These are phyloP conservation scores for Diplodia corticola DNA, from an alignment of 2,329 filamentous ascomycete genomes.

Conservation along the genomic window DNA sequence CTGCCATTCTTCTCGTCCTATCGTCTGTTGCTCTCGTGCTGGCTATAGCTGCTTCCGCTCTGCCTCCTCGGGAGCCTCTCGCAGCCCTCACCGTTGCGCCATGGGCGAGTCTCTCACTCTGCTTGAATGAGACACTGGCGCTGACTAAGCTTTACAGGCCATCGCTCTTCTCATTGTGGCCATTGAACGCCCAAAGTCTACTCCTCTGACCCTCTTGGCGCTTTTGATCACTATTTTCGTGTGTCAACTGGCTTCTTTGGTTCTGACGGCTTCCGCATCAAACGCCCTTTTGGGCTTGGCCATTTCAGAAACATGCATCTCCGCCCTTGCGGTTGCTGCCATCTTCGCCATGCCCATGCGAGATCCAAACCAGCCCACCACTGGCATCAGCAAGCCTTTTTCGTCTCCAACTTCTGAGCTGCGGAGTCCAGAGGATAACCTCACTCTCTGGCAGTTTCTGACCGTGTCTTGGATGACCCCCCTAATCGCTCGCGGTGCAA, in stretches of 20 bases:
- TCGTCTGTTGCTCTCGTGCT: background rate
- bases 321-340: conserved; percentile 47
- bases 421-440: conserved; percentile 77
- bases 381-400: conserved; percentile 62
- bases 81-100: background rate
- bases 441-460: conserved; percentile 82
- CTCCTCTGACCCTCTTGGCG: conserved; percentile 43
- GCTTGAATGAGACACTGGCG: background rate
- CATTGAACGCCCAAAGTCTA: conserved; percentile 43
- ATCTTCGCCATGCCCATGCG: conserved; percentile 71
- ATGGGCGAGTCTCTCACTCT: background rate
- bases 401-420: conserved; percentile 57
- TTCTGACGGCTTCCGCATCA: conserved; percentile 27
- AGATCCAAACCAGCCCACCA: conserved; percentile 54
- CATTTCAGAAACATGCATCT: conserved; percentile 14
- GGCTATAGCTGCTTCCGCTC: background rate
- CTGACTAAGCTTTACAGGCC: conserved; percentile 32
- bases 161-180: conserved; percentile 39
- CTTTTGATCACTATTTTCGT: conserved; percentile 41
- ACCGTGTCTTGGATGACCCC: conserved; percentile 80
- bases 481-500: conserved; percentile 65
- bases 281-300: conserved; percentile 41
- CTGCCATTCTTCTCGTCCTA: conserved; percentile 2
- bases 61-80: background rate
- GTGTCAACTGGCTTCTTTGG: conserved; percentile 24